Conservation (phyloP, 2,329 filamentous ascomycete genomes). For the Cytospora piceae region DNA sequence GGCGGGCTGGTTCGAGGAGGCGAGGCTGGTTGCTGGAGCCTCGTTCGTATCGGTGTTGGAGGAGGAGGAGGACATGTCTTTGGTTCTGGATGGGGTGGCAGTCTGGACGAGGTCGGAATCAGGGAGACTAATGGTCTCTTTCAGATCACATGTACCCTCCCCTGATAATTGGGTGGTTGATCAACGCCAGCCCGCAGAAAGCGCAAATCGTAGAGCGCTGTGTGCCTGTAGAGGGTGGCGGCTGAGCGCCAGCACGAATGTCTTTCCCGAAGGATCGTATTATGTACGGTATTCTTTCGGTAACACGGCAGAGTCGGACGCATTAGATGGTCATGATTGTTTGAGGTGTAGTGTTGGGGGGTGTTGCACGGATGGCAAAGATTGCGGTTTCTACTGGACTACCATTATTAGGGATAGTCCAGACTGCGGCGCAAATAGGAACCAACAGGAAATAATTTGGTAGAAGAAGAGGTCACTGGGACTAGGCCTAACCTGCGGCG, state of each 20-base stretch:
- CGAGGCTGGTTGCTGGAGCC: slow-evolving; percentile 11
- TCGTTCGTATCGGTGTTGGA: slow-evolving; percentile 2
- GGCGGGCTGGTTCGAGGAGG: slow-evolving; percentile 1
- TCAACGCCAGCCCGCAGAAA: too few species aligned
- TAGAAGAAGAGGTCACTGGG: not conserved
- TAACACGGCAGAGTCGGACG: not conserved
- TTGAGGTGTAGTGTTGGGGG: not conserved
- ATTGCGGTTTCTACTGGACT: not conserved
- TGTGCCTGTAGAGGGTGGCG: too few species aligned
- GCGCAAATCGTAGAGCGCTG: too few species aligned
- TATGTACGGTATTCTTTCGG: not conserved
- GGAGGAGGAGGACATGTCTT: slow-evolving; percentile 14
- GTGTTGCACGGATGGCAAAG: not conserved
- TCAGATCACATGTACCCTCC: too few species aligned
- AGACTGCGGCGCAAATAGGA: not conserved
- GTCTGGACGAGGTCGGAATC: too few species aligned
- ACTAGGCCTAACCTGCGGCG: too few species aligned
- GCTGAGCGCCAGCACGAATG: too few species aligned
- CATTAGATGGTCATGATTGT: not conserved
- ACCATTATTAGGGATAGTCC: not conserved
- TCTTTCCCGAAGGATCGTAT: too few species aligned
- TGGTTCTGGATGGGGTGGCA: not conserved
- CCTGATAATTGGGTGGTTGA: too few species aligned
- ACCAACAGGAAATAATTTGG: not conserved
- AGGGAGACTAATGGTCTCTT: too few species aligned